A percentile compares a stretch with the other conserved stretches of the same genome.
Evolutionary conservation across 2,329 filamentous ascomycete species (phyloP).

Genomic region (Trichophyton verrucosum): DNA sequence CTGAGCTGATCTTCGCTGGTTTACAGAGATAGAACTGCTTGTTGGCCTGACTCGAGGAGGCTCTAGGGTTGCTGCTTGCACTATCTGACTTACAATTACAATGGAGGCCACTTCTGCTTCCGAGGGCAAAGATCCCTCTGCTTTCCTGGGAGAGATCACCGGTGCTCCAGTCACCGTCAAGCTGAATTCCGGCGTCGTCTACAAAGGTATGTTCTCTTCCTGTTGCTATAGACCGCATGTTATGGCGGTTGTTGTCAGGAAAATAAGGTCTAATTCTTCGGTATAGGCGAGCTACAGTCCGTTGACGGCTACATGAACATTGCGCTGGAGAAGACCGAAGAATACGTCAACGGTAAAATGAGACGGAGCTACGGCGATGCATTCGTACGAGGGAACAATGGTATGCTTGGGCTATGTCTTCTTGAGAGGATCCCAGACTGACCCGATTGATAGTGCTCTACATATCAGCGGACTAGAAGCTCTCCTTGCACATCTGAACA

Average conservation of each 20-base stretch:
- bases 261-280: neutral
- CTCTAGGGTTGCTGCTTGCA: neutral
- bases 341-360: constrained; percentile 76
- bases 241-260: neutral
- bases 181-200: constrained; percentile 95
- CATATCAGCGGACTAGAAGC: constrained; percentile 10
- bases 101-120: constrained; percentile 64
- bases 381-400: constrained; percentile 92
- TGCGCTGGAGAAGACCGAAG: constrained; percentile 86
- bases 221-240: neutral
- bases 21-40: neutral
- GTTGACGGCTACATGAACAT: constrained; percentile 99
- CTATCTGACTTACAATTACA: constrained; percentile 30
- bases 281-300: constrained; percentile 80
- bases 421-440: neutral
- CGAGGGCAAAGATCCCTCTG: constrained; percentile 83
- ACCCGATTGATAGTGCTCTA: constrained; percentile 9
- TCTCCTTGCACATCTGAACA: neutral
- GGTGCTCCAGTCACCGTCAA: constrained; percentile 91
- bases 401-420: constrained; percentile 36
- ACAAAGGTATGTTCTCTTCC: constrained; percentile 56
- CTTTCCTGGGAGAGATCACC: constrained; percentile 88
- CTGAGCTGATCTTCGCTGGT: neutral
- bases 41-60: neutral
- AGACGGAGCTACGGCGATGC: constrained; percentile 81